phyloP scores from a whole-genome alignment of 805 yeast genomes.

The Yueomyces sp. region DNA sequence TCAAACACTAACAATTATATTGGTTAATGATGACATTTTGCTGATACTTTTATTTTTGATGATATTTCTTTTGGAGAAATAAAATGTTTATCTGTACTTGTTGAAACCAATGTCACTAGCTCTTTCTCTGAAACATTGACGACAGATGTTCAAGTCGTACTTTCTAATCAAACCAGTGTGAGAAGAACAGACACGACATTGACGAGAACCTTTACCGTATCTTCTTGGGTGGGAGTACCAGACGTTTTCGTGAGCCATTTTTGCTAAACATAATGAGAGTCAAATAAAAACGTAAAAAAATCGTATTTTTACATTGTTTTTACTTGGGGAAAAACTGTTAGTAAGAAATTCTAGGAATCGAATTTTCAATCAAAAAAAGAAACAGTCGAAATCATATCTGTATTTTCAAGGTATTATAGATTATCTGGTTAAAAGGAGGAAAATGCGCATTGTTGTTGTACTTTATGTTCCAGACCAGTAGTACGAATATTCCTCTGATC shows the following conservation, averaged over 20 bases:
- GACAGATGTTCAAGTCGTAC: slow-evolving; percentile 98
- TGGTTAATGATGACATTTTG: too few species aligned
- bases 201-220: slow-evolving; percentile 99
- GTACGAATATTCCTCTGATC: too few species aligned
- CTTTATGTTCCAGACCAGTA: too few species aligned
- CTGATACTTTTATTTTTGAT: neutral
- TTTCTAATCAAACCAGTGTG: slow-evolving; percentile 99
- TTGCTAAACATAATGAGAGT: slow-evolving; percentile 16
- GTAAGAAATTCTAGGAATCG: neutral
- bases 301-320: neutral
- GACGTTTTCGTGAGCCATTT: slow-evolving; percentile 99
- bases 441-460: too few species aligned
- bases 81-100: slow-evolving; percentile 78
- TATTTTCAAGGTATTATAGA: too few species aligned
- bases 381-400: too few species aligned
- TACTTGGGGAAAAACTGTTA: too few species aligned
- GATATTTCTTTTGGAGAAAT: slow-evolving; percentile 1
- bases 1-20: neutral
- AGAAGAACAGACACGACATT: slow-evolving; percentile 98
- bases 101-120: slow-evolving; percentile 98
- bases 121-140: slow-evolving; percentile 99
- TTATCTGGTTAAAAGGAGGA: too few species aligned
- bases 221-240: slow-evolving; percentile 99
- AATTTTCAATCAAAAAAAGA: neutral
- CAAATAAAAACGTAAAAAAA: neutral